Conservation (phyloP, 768 basidiomycete genomes). For the Candolleomyces eurysporus region DNA sequence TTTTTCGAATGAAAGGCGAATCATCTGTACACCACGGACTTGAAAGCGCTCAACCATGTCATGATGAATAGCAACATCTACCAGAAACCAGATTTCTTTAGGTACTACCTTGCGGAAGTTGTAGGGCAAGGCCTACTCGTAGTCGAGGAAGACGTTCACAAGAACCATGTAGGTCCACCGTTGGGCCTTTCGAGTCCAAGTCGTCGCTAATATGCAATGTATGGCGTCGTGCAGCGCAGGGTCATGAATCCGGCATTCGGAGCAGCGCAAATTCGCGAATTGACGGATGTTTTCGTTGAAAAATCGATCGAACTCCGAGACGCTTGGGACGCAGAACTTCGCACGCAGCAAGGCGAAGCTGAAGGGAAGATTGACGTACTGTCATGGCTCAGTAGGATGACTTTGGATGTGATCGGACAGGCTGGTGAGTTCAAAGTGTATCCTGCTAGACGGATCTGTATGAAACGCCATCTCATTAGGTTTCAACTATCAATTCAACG, state of each 20-base stretch:
- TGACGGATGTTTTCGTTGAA: constrained; percentile 32
- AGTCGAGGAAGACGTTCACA: constrained; percentile 43
- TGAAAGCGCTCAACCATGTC: constrained; percentile 61
- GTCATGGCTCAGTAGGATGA: constrained; percentile 61
- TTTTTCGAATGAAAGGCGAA: not conserved
- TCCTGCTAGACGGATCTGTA: no score
- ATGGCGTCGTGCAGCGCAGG: constrained; percentile 30
- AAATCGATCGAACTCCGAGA: constrained; percentile 34
- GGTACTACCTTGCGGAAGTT: constrained; percentile 36
- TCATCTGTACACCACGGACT: constrained; percentile 55
- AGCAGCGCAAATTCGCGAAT: constrained; percentile 49
- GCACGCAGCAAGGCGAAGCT: constrained; percentile 17
- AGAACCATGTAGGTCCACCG: constrained; percentile 33
- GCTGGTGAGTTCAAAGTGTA: constrained; percentile 37
- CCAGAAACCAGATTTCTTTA: constrained; percentile 46
- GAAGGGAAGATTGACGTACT: constrained; percentile 51
- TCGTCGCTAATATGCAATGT: no score
- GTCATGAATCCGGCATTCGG: constrained; percentile 69
- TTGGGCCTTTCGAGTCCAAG: not conserved
- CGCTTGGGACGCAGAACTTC: constrained; percentile 36
- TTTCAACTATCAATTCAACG: constrained; percentile 31
- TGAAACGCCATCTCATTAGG: constrained; percentile 11
- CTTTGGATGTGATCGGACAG: constrained; percentile 75
- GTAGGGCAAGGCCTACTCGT: constrained; percentile 52
- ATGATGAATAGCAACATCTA: constrained; percentile 52